Conservation (phyloP, 108 stramenopile species). For the Asterionellopsis glacialis region DNA sequence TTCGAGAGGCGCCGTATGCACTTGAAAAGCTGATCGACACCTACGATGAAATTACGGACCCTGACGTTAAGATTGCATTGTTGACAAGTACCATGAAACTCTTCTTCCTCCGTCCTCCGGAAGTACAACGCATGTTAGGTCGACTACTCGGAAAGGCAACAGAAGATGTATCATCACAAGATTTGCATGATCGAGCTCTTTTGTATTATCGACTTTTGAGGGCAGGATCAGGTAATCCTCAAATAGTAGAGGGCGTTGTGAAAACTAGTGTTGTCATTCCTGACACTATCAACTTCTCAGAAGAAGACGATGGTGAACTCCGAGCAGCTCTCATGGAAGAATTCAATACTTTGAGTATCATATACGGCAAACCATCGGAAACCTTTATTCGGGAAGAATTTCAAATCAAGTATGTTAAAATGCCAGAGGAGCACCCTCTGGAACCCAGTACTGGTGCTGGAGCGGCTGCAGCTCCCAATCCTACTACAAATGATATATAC, state of each 20-base stretch:
- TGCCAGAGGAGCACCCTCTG: conserved; percentile 76
- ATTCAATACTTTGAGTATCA: conserved; percentile 95
- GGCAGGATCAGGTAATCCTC: conserved; percentile 52
- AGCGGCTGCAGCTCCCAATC: conserved; percentile 13
- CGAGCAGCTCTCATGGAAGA: conserved; percentile 83
- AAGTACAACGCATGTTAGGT: conserved; percentile 94
- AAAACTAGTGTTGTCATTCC: conserved; percentile 39
- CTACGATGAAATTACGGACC: conserved; percentile 60
- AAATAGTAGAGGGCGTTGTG: conserved; percentile 56
- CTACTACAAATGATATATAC: neutral
- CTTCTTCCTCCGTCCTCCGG: conserved; percentile 97
- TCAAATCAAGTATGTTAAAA: conserved; percentile 65
- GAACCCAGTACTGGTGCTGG: conserved; percentile 28
- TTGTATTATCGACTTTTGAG: conserved; percentile 94
- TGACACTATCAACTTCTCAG: conserved; percentile 50
- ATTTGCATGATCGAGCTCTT: conserved; percentile 97
- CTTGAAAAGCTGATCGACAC: conserved; percentile 90
- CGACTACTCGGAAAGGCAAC: conserved; percentile 87
- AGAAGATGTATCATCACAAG: conserved; percentile 88
- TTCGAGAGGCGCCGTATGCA: conserved; percentile 95
- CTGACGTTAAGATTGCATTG: conserved; percentile 81
- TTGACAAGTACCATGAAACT: conserved; percentile 90
- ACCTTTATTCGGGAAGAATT: conserved; percentile 88
- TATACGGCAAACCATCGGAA: conserved; percentile 86
- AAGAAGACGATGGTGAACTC: conserved; percentile 74